These are phyloP conservation scores for Eucalyptus pauciflora DNA, from an alignment of 345 rosid genomes.

Conservation along the genomic window DNA sequence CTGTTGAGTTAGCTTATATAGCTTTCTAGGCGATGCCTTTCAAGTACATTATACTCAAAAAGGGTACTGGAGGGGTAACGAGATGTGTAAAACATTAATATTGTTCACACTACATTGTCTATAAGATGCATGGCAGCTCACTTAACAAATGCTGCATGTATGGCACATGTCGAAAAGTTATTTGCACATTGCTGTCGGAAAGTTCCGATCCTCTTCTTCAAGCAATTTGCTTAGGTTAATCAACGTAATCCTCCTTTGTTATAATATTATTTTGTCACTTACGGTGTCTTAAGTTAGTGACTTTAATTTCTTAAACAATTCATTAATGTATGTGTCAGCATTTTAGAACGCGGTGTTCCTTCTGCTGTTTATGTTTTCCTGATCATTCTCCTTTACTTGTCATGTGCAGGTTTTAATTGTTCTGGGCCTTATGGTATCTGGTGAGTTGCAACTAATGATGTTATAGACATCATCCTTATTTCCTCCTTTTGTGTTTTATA, in stretches of 20 bases:
- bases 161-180: not conserved
- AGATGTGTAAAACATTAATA: not conserved
- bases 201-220: not conserved
- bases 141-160: not conserved
- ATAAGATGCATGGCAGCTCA: not conserved
- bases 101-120: not conserved
- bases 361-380: not conserved
- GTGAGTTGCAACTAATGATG: conserved; percentile 31
- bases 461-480: not conserved
- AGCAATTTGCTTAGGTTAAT: not conserved
- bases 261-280: not conserved
- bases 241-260: not conserved
- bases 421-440: conserved; percentile 61
- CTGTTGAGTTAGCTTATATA: not conserved
- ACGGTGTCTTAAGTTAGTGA: not conserved
- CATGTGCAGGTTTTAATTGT: conserved; percentile 56
- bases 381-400: not conserved
- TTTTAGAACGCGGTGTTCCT: not conserved
- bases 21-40: not conserved
- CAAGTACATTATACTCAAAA: not conserved
- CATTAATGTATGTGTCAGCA: not conserved
- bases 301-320: not conserved
- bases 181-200: not conserved
- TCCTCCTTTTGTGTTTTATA: not conserved
- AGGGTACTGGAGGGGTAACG: not conserved